Evolutionary conservation across 2,329 filamentous ascomycete genomes (phyloP), one percentile per base, ranked within the genome.

Genomic region (Curvularia sp.): DNA sequence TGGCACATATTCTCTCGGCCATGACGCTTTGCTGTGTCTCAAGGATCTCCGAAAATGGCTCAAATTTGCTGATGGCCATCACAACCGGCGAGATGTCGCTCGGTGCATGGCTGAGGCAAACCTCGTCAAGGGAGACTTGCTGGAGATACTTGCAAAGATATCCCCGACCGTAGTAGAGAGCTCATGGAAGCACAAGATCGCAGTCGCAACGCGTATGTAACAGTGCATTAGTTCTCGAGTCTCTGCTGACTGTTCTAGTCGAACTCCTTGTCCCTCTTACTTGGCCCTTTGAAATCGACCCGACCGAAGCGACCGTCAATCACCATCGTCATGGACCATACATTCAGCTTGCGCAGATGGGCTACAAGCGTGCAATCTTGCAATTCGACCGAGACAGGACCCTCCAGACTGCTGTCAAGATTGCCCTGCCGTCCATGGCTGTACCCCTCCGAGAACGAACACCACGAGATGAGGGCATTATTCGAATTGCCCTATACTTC

Each of bases 41-140:
- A 93, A 94, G 62, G 95, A 99, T 79, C 84, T 99, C 54, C 94
- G 95, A 74, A 89, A 90, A 86, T 99, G 95, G 95, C 85, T 99
- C 66, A 93, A 92, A 68, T 87, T 97, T 63, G 95, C 95, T 82
- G 93, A 97, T 77, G 91, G 96, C 75, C 96, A 96, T 76, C 88
- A 89, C 64, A 96, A 97, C 75, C 89, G 94, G 66, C 90, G 96
- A 83, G 95, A 99, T 74, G 95, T 99, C 59, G 93, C 94, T 61
- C 86, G 95, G 79, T 97, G 93, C 76, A 83, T 98, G 66, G 89
- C 92, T 72, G 93, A 98, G 77, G 90, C 93, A 44, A 97, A 97
- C 72, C 79, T 99, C n/a, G 86, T 98, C 56, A 89, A 89, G 72
- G 91, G 92, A 50, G 95, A 99, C 77, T 80, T 99, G 55, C 82